phyloP scores from a whole-genome alignment of 352 stramenopile genomes.

The Halophytophthora polymorphica region DNA sequence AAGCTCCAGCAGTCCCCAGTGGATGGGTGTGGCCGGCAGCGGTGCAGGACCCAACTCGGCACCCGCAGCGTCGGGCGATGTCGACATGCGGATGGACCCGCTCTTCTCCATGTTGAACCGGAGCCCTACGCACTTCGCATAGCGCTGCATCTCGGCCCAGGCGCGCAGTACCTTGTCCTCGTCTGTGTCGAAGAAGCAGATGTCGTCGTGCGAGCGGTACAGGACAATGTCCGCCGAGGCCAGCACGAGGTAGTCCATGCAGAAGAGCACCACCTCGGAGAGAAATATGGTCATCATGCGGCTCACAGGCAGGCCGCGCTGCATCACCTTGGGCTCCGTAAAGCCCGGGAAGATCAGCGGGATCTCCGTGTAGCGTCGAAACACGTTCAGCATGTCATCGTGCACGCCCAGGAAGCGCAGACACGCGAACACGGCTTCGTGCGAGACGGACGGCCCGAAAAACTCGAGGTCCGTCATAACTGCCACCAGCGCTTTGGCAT shows the following conservation, averaged over 20 bases:
- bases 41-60: conserved; percentile 15
- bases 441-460: conserved; percentile 40
- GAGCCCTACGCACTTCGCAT: conserved; percentile 20
- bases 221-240: conserved; percentile 27
- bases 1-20: conserved; percentile 43
- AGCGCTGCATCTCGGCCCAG: conserved; percentile 34
- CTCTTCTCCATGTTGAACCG: conserved; percentile 44
- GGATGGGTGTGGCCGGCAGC: conserved; percentile 32
- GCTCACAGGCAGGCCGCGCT: conserved; percentile 33
- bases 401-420: conserved; percentile 36
- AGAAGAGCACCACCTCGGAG: conserved; percentile 40
- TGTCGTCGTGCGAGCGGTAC: conserved; percentile 49
- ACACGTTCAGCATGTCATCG: conserved; percentile 30
- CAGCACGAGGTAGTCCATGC: conserved; percentile 45
- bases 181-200: conserved; percentile 41
- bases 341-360: conserved; percentile 35
- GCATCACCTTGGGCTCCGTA: too few species aligned
- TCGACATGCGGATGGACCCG: conserved; percentile 29
- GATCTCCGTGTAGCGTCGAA: conserved; percentile 37
- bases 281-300: conserved; percentile 39
- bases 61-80: conserved; percentile 1
- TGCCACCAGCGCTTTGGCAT: conserved; percentile 20
- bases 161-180: conserved; percentile 26
- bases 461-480: conserved; percentile 52
- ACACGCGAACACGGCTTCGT: too few species aligned